phyloP scores from a whole-genome alignment of 177 flowering plant species.

The Vitis hybrid region DNA sequence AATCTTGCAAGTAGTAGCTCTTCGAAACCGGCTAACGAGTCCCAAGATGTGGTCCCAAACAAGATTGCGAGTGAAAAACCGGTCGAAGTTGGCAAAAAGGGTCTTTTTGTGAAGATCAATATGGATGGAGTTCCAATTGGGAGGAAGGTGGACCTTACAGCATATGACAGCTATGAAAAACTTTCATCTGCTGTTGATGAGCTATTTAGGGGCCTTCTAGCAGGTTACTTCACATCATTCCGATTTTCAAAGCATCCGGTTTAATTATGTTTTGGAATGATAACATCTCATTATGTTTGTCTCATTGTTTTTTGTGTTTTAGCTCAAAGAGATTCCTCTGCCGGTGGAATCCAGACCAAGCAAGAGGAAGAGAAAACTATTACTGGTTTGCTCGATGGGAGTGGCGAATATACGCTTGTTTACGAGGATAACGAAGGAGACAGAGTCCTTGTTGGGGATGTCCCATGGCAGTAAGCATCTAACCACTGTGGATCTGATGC shows the following conservation, averaged over 20 bases:
- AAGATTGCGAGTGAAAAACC: conserved; percentile 26
- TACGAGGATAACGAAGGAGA: conserved; percentile 98
- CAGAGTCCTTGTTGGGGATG: conserved; percentile 98
- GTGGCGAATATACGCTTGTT: conserved; percentile 92
- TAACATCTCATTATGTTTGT: conserved; percentile 8
- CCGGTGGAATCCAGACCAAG: conserved; percentile 44
- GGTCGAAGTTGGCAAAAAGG: conserved; percentile 36
- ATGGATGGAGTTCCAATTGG: conserved; percentile 93
- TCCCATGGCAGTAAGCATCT: conserved; percentile 93
- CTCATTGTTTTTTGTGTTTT: conserved; percentile 4
- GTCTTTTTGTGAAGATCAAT: conserved; percentile 78
- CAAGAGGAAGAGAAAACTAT: conserved; percentile 48
- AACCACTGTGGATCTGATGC: conserved; percentile 17
- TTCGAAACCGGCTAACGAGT: conserved; percentile 44
- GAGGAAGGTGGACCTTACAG: conserved; percentile 69
- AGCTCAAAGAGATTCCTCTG: conserved; percentile 78
- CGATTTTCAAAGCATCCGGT: background rate
- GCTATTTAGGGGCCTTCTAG: conserved; percentile 82
- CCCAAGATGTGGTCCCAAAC: conserved; percentile 27
- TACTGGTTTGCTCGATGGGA: conserved; percentile 75
- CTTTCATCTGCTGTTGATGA: conserved; percentile 68
- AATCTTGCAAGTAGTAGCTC: conserved; percentile 65
- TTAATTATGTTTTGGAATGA: background rate
- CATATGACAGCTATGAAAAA: conserved; percentile 62
- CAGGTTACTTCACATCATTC: conserved; percentile 43